phyloP scores from a whole-genome alignment of 73 alveolate species.

The Diophrys sp. region DNA sequence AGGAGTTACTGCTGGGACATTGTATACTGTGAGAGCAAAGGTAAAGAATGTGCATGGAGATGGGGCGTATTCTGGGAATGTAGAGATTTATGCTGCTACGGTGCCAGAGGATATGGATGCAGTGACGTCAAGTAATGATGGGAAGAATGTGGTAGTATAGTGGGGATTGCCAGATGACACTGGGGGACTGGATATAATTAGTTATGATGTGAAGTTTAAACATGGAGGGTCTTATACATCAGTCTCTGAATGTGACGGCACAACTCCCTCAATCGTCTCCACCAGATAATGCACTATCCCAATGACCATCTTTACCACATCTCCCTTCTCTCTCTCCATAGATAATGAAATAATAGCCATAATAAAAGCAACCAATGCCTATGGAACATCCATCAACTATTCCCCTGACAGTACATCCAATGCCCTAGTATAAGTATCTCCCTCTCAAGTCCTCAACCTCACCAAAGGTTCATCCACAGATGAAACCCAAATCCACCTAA shows the following conservation, averaged over 20 bases:
- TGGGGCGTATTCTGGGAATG: slow-evolving; percentile 33
- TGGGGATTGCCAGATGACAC: slow-evolving; percentile 38
- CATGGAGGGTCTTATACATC: no score
- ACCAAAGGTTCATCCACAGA: slow-evolving; percentile 11
- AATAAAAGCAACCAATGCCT: not conserved
- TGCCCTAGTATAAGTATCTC: slow-evolving; percentile 10
- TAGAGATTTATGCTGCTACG: slow-evolving; percentile 18
- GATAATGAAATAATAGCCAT: not conserved
- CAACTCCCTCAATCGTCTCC: slow-evolving; percentile 26
- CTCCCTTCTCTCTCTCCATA: slow-evolving; percentile 11
- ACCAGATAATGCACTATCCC: slow-evolving; percentile 37
- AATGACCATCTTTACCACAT: slow-evolving; percentile 29
- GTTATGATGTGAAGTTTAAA: no score
- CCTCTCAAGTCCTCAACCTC: not conserved
- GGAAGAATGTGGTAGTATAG: not conserved
- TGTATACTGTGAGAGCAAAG: slow-evolving; percentile 14
- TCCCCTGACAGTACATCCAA: slow-evolving; percentile 11
- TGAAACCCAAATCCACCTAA: not conserved
- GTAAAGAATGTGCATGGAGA: slow-evolving; percentile 58
- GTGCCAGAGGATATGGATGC: slow-evolving; percentile 23
- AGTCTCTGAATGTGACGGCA: slow-evolving; percentile 36
- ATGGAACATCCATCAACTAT: not conserved
- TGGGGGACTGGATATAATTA: slow-evolving; percentile 18
- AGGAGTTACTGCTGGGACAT: slow-evolving; percentile 29
- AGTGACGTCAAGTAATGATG: slow-evolving; percentile 16